Percentiles rank a stretch among this genome's conserved stretches.
phyloP scores from a whole-genome alignment of 164 flowering plant genomes.

The Cinnamomum chago region DNA sequence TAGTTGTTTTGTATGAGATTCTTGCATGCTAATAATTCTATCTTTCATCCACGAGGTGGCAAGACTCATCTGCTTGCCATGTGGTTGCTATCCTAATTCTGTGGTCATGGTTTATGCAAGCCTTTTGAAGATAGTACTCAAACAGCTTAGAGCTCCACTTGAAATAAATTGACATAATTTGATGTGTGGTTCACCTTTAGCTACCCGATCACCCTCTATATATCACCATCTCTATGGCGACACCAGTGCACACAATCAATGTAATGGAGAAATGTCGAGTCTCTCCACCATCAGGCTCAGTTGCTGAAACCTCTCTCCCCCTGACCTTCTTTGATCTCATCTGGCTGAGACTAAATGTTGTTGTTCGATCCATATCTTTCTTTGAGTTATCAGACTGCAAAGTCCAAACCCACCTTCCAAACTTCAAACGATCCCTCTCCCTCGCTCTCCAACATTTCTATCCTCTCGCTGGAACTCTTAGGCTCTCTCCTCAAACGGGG shows the following conservation, averaged over 20 bases:
- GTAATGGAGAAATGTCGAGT: not conserved
- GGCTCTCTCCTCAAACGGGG: constrained; percentile 16
- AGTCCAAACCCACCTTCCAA: constrained; percentile 19
- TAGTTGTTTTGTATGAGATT: no score
- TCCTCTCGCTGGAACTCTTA: constrained; percentile 29
- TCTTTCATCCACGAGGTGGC: no score
- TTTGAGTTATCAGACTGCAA: constrained; percentile 19
- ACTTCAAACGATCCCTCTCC: constrained; percentile 31
- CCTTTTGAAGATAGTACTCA: no score
- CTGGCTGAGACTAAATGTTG: constrained; percentile 10
- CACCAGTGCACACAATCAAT: not conserved
- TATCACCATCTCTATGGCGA: not conserved
- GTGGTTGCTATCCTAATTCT: no score
- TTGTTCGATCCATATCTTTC: constrained; percentile 29
- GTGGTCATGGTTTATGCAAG: no score
- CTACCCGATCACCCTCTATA: no score
- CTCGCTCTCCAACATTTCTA: constrained; percentile 29
- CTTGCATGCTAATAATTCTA: no score
- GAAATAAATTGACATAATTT: no score
- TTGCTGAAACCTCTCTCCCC: constrained; percentile 19
- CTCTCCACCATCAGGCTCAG: constrained; percentile 12
- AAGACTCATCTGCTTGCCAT: no score
- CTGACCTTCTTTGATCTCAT: constrained; percentile 27
- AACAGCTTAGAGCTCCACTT: no score
- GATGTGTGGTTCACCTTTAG: no score